Evolutionary conservation across 2,329 filamentous ascomycete species (phyloP).

Genomic region (Chrysoporthe puriensis): DNA sequence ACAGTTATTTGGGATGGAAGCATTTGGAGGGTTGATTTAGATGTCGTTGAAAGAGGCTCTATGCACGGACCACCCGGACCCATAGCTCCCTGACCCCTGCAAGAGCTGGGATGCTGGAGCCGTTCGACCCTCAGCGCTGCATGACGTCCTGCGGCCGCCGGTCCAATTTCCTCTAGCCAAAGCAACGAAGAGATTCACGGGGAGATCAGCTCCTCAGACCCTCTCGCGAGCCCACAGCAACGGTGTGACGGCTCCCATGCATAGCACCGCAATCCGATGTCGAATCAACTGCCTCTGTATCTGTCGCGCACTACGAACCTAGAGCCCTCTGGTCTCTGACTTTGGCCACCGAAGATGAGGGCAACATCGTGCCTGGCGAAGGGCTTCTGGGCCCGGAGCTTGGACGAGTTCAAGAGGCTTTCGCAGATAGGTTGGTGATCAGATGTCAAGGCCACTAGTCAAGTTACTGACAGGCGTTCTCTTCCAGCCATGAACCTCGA

Average conservation of each 20-base stretch:
- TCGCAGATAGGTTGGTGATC: constrained; percentile 54
- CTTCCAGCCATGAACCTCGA: constrained; percentile 68
- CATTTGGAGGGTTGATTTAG: background rate
- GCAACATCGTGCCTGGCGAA: constrained; percentile 50
- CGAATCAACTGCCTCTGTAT: background rate
- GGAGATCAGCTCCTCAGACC: background rate
- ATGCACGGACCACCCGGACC: constrained; percentile 3
- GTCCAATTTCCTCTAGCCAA: background rate
- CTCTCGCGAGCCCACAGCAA: background rate
- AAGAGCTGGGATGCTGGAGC: background rate
- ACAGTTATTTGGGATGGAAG: background rate
- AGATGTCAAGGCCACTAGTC: background rate
- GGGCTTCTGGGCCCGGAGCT: constrained; percentile 61
- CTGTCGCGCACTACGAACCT: background rate
- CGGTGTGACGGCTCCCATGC: background rate
- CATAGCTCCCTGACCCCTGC: background rate
- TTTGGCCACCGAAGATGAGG: constrained; percentile 48
- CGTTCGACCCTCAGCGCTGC: background rate
- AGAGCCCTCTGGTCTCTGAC: background rate
- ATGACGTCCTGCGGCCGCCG: constrained; percentile 7
- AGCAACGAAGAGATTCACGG: background rate
- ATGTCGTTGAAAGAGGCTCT: constrained; percentile 8
- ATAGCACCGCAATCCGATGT: background rate
- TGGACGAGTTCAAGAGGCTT: constrained; percentile 63
- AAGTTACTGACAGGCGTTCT: constrained; percentile 23